Base-by-base conservation (phyloP, 768 basidiomycete genomes). In the Pleurotus pulmonarius region DNA sequence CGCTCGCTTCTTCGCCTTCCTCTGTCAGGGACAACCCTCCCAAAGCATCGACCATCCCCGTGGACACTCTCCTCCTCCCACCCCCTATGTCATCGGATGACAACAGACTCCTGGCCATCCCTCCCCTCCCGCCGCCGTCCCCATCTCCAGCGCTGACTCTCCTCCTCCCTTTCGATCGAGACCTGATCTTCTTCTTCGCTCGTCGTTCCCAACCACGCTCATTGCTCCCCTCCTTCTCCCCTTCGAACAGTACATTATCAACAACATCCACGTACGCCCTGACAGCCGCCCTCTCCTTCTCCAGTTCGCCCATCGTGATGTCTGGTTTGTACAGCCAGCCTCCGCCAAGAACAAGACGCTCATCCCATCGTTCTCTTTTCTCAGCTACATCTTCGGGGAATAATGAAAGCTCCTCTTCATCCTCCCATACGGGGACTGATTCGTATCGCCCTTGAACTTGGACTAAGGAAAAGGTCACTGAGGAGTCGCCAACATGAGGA, bases 291-390 rank as follows among this genome's bases (percentile, higher is more conserved):
- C 80, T 72, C 67, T 92, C 90, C 66, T 76, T 82, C 60, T 39
- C 66, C 56, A 93, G 68, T 26, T 85, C 76, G 16, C 67, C 70
- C 29, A 87, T 69, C 13, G 63, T 69, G 55, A 92, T 63, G 62
- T 90, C 86, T 63, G 86, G 87, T 56, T 71, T 77, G 65, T 94
- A 94, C 54, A 93, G 64, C 90, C 91, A 93, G 4, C 92, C 92
- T 25, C 86, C 86, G 22, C 88, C 88, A 11, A 93, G 75, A 0
- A 92, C 85, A 9, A 94, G 78, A 37, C 84, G 76, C 64, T 92
- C 88, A 63, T 93, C 92, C 92, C 92, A 94, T 15, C 77, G 73
- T 59, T 90, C 87, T 40, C 79, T 77, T 67, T 85, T 86, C 63
- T 83, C 81, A 58, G 81, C 80, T 59, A 75, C 77, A 44, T 78